Conservation (phyloP, 192 early-diverging fungal genomes). For the Coemansia interrupta region DNA sequence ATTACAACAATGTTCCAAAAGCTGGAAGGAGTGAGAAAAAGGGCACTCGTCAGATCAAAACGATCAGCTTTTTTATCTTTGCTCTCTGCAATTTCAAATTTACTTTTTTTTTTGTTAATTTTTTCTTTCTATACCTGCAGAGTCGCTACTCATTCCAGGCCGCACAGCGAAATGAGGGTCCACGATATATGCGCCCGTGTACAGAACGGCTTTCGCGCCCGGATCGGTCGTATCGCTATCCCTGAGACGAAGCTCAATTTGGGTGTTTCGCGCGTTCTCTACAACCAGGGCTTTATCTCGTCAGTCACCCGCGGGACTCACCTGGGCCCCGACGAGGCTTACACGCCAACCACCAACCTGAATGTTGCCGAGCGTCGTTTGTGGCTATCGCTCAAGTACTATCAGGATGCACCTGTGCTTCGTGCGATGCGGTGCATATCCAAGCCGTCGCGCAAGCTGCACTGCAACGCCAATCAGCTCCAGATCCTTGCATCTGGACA, state of each 20-base stretch:
- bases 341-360: conserved; percentile 72
- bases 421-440: conserved; percentile 74
- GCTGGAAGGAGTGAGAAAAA: no score
- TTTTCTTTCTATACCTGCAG: not conserved
- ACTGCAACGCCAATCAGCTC: conserved; percentile 77
- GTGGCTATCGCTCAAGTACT: conserved; percentile 95
- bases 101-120: not conserved
- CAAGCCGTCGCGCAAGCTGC: conserved; percentile 80
- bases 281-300: conserved; percentile 87
- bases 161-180: conserved; percentile 60
- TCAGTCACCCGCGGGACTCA: conserved; percentile 75
- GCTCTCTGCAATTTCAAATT: not conserved
- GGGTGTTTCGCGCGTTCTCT: conserved; percentile 80
- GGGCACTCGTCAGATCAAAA: not conserved
- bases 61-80: not conserved
- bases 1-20: not conserved
- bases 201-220: conserved; percentile 86
- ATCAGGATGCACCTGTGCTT: conserved; percentile 76
- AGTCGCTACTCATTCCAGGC: no score
- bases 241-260: conserved; percentile 86
- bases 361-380: conserved; percentile 81
- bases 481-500: conserved; percentile 70
- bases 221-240: conserved; percentile 76
- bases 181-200: conserved; percentile 85
- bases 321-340: conserved; percentile 66